Evolutionary conservation across 257 asterid genomes (phyloP), one percentile per base, ranked within the genome.

Genomic region (Scutellaria barbata): DNA sequence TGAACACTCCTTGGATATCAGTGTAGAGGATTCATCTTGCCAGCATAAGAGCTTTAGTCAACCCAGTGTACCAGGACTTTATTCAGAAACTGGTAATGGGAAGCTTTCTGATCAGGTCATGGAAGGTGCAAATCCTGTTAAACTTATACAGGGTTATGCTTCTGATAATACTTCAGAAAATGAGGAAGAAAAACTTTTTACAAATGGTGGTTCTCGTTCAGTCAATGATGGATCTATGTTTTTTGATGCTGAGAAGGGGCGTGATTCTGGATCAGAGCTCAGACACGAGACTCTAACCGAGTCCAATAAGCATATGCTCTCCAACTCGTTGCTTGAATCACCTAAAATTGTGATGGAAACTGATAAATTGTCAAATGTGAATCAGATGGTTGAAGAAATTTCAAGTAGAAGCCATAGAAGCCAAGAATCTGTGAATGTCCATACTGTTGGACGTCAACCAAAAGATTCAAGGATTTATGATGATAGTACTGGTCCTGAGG

Each of bases 111-210:
- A 71, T 69, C 86, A 81, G 78, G 76, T 45, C 48, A 62, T 58
- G 53, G 80, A 76, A 73, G 82, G 78, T 53, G 74, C 73, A 20
- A 72, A 82, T 68, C 74, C 95, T 69, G 72, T 83, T 71, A 83
- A 83, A 74, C 79, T 89, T 30, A 13, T 92, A 63, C 90, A 87
- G 77, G 88, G 81, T 42, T 89, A 82, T 80, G 77, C 81, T 42
- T 84, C 96, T 25, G 89, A 83, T 59, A 77, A 72, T 56, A 70
- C 86, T 78, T 78, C 82, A n/a, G 92, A 80, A 74, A 73, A 69
- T 52, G 82, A 77, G 42, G 81, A 55, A 18, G 84, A 56, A 80
- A 76, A 52, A 81, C 74, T 16, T 67, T 39, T 37, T 63, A 79
- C 53, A 60, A 79, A 79, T 76, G 80, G 56, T 76, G 56, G 66